These are phyloP conservation scores for Boletus barrowsii DNA, from an alignment of 768 basidiomycete genomes.

Conservation along the genomic window DNA sequence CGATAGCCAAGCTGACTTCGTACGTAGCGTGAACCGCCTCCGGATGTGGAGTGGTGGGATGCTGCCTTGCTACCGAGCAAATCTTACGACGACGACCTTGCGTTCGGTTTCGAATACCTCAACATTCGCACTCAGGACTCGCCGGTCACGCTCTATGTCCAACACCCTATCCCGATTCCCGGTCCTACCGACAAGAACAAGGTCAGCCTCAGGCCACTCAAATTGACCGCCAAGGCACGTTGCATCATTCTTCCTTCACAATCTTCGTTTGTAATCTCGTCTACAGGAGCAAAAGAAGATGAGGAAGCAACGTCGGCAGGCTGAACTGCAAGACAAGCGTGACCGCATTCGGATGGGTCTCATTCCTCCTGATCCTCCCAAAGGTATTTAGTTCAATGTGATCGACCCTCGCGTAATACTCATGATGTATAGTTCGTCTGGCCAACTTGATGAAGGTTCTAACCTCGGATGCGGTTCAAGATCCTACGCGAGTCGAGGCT, in stretches of 20 bases:
- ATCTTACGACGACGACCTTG: constrained; percentile 68
- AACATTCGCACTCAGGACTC: constrained; percentile 66
- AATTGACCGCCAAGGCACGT: constrained; percentile 82
- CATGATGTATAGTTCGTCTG: constrained; percentile 64
- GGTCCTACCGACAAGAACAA: constrained; percentile 85
- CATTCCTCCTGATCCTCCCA: constrained; percentile 90
- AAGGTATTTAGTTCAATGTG: constrained; percentile 51
- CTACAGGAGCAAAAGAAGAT: constrained; percentile 91
- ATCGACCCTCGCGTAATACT: not conserved
- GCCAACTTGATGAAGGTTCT: constrained; percentile 97
- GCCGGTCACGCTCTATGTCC: constrained; percentile 86
- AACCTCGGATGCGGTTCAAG: constrained; percentile 94
- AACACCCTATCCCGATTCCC: constrained; percentile 96
- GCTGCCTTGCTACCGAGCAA: constrained; percentile 76
- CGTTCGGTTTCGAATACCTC: constrained; percentile 50
- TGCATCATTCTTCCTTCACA: not conserved
- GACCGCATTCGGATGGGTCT: constrained; percentile 96
- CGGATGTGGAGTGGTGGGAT: constrained; percentile 98
- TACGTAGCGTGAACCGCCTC: constrained; percentile 77
- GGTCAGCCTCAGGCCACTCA: constrained; percentile 75
- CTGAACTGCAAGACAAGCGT: constrained; percentile 89
- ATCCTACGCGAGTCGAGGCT: constrained; percentile 96
- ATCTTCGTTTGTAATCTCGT: not conserved
- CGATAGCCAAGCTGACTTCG: not conserved
- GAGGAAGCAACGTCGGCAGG: constrained; percentile 82